phyloP scores from a whole-genome alignment of 306 rosid species.

The Sechiopsis laciniata region DNA sequence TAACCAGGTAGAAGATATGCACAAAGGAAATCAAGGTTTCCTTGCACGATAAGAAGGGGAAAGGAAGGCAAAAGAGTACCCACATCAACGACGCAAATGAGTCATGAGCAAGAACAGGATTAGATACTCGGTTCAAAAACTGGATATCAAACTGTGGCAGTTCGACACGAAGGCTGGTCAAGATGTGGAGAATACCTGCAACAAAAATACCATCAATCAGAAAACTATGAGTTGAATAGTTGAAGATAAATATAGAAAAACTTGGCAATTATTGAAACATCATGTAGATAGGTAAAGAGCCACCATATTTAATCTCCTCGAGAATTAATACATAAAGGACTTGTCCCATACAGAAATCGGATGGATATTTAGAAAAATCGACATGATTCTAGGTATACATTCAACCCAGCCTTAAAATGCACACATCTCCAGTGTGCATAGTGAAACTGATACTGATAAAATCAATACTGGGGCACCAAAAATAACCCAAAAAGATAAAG shows the following conservation, averaged over 20 bases:
- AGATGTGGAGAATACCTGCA: slow-evolving; percentile 55
- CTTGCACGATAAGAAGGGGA: slow-evolving; percentile 70
- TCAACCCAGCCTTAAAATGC: slow-evolving; percentile 13
- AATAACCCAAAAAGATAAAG: not conserved
- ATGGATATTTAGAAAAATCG: not conserved
- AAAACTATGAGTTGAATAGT: not conserved
- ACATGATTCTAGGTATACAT: not conserved
- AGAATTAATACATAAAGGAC: not conserved
- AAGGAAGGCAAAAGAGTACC: slow-evolving; percentile 86
- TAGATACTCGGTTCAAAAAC: slow-evolving; percentile 76
- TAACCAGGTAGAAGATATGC: slow-evolving; percentile 72
- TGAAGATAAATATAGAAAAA: slow-evolving; percentile 1
- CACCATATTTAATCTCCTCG: not conserved
- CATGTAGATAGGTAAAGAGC: not conserved
- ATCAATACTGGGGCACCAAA: not conserved
- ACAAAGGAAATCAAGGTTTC: slow-evolving; percentile 73
- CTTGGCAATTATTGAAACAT: not conserved
- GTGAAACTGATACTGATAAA: not conserved
- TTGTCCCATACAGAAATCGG: not conserved
- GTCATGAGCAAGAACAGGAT: slow-evolving; percentile 74
- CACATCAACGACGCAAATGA: slow-evolving; percentile 95
- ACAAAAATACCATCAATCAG: slow-evolving; percentile 22
- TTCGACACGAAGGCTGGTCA: slow-evolving; percentile 44
- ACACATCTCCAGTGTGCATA: slow-evolving; percentile 1
- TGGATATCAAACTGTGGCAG: slow-evolving; percentile 43